A percentile compares a stretch with the other conserved stretches of the same genome.
These are phyloP conservation scores for Moricandia moricandioides DNA, from an alignment of 345 rosid genomes.

Conservation along the genomic window DNA sequence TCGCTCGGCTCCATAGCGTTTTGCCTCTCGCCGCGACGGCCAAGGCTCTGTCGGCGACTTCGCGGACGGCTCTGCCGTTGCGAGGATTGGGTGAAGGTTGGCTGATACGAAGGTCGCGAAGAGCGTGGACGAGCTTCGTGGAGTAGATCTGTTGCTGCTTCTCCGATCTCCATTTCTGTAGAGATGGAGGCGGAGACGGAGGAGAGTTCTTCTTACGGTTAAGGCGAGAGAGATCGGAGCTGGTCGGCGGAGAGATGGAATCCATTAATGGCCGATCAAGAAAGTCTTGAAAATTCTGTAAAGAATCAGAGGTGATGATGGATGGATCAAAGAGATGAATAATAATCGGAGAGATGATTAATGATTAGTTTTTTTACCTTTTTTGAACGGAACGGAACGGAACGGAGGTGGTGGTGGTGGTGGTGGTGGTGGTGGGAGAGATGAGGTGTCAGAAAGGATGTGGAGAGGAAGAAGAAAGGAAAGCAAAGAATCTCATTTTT, in stretches of 20 bases:
- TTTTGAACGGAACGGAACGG: conserved; percentile 19
- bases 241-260: conserved; percentile 5
- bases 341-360: not conserved
- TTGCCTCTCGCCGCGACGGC: conserved; percentile 79
- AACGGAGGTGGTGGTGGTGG: conserved; percentile 12
- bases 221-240: conserved; percentile 52
- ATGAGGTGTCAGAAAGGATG: conserved; percentile 36
- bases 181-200: conserved; percentile 18
- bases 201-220: conserved; percentile 63
- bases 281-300: not conserved
- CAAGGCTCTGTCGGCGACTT: conserved; percentile 74
- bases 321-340: conserved; percentile 1
- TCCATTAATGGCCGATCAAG: conserved; percentile 15
- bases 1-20: conserved; percentile 93
- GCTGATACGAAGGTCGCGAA: conserved; percentile 51
- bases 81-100: conserved; percentile 46
- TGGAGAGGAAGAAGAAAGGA: conserved; percentile 16
- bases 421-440: conserved; percentile 8
- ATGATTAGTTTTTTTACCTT: conserved; percentile 1
- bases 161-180: conserved; percentile 73
- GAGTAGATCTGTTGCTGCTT: conserved; percentile 82
- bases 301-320: not conserved
- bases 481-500: conserved; percentile 36
- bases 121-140: conserved; percentile 66
- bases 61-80: conserved; percentile 67